Conservation (phyloP, 148 eudicot genomes). For the Pharnaceum exiguum region DNA sequence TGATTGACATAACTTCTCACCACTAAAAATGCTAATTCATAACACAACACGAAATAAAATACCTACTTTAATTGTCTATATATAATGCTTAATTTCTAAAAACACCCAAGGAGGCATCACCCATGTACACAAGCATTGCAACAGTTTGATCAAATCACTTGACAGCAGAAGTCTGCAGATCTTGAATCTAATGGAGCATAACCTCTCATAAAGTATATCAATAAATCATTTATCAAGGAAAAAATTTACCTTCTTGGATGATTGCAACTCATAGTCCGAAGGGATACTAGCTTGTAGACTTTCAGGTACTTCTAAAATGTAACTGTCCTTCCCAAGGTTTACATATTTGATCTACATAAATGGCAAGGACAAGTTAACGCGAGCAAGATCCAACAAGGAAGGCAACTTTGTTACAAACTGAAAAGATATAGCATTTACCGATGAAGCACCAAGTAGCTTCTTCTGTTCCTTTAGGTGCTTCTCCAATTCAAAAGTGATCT, state of each 20-base stretch:
- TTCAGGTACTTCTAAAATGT: conserved; percentile 91
- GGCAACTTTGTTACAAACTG: background rate
- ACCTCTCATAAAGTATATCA: background rate
- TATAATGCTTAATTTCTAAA: no score
- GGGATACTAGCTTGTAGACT: conserved; percentile 49
- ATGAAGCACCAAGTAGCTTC: conserved; percentile 58
- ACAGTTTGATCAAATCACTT: no score
- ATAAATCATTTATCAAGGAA: background rate
- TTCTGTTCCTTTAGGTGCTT: conserved; percentile 74
- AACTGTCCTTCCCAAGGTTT: conserved; percentile 77
- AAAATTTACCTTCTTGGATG: conserved; percentile 80
- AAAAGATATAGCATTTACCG: conserved; percentile 40
- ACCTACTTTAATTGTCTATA: background rate
- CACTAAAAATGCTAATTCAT: background rate
- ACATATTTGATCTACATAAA: conserved; percentile 69
- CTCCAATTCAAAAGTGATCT: conserved; percentile 50
- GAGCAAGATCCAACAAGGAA: conserved; percentile 10
- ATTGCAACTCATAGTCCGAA: conserved; percentile 65
- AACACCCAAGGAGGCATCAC: no score
- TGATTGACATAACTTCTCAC: background rate
- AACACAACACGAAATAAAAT: background rate
- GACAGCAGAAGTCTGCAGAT: background rate
- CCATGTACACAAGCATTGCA: no score
- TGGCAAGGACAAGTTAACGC: conserved; percentile 4
- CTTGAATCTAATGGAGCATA: background rate